These are phyloP conservation scores for Hansenula lynferdii DNA, from an alignment of 1,139 yeast genomes.

Conservation along the genomic window DNA sequence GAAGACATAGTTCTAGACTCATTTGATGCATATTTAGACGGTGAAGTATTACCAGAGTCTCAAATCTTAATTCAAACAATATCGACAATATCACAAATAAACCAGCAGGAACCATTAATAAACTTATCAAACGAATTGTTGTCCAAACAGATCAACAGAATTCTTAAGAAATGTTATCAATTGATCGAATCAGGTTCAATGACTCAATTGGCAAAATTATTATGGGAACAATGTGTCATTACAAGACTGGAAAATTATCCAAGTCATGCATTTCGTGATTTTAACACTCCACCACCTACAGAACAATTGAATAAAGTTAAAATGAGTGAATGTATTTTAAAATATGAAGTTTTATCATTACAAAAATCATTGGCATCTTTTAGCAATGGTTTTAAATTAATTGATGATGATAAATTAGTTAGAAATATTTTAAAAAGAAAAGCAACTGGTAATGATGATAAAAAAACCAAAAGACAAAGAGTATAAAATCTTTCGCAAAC, in stretches of 20 bases:
- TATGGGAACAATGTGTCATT: constrained; percentile 23
- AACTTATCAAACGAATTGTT: constrained; percentile 33
- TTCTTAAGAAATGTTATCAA: constrained; percentile 28
- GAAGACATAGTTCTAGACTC: constrained; percentile 50
- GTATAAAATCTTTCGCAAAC: constrained; percentile 4
- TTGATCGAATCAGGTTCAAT: constrained; percentile 25
- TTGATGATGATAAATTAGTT: constrained; percentile 54
- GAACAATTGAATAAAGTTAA: constrained; percentile 22
- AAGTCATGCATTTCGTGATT: constrained; percentile 23
- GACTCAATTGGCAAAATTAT: constrained; percentile 19
- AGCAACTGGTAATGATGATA: constrained; percentile 20
- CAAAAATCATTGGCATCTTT: constrained; percentile 35
- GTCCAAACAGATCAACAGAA: constrained; percentile 32
- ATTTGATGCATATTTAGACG: constrained; percentile 55
- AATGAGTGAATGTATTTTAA: constrained; percentile 51
- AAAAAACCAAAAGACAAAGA: constrained; percentile 14
- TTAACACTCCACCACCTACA: constrained; percentile 11
- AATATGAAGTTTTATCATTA: constrained; percentile 48
- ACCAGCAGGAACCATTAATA: constrained; percentile 41
- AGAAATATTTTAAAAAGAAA: constrained; percentile 54
- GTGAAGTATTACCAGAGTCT: constrained; percentile 55
- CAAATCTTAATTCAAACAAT: constrained; percentile 48
- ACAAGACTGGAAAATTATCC: constrained; percentile 28
- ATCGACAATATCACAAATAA: constrained; percentile 35
- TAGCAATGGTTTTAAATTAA: constrained; percentile 32